Conservation (phyloP, 164 flowering plant genomes). For the Paratinospora sagittata region DNA sequence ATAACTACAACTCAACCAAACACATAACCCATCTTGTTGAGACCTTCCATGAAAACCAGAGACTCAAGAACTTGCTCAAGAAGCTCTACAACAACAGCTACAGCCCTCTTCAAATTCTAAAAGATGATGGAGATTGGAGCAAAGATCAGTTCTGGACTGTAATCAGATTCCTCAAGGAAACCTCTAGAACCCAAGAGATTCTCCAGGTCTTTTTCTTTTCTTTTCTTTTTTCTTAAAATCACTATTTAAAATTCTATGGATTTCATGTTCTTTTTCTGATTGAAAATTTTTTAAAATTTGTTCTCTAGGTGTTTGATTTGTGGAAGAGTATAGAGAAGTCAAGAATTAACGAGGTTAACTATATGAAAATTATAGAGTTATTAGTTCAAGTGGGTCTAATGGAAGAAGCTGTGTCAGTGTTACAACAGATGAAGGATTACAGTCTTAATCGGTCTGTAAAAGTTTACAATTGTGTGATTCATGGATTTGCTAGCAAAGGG, state of each 20-base stretch:
- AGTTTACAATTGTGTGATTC: constrained; percentile 40
- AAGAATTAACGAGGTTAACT: constrained; percentile 34
- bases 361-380: constrained; percentile 34
- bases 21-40: constrained; percentile 32
- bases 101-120: constrained; percentile 34
- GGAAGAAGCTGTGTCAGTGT: constrained; percentile 28
- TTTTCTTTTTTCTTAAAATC: background rate
- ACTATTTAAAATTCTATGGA: background rate
- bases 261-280: background rate
- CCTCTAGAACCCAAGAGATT: constrained; percentile 27
- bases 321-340: constrained; percentile 48
- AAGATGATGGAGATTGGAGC: constrained; percentile 55
- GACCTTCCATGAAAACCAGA: constrained; percentile 28
- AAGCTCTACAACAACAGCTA: constrained; percentile 25
- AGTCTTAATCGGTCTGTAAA: constrained; percentile 29
- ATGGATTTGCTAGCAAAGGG: constrained; percentile 38
- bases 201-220: constrained; percentile 35
- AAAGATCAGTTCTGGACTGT: constrained; percentile 51
- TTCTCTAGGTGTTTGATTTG: constrained; percentile 44
- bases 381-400: constrained; percentile 36
- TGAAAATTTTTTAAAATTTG: background rate
- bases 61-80: constrained; percentile 27
- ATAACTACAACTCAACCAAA: constrained; percentile 10
- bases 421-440: constrained; percentile 32
- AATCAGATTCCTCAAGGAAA: constrained; percentile 31